Conservation (phyloP, 1,284 basidiomycete genomes). For the Ustanciosporium gigantosporum region DNA sequence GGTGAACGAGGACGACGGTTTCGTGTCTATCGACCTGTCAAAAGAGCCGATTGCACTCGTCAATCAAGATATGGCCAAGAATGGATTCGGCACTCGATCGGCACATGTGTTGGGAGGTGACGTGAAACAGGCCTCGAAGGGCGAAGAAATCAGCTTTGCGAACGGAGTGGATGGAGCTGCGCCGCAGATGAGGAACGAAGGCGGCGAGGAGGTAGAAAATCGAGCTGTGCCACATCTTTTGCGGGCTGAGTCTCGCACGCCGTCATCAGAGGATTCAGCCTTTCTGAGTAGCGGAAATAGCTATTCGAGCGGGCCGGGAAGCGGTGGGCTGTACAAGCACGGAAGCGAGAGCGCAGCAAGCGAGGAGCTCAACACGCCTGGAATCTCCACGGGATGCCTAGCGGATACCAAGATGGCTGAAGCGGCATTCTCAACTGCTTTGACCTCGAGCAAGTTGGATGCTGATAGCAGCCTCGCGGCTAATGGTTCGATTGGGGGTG, state of each 20-base stretch:
- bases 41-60: constrained; percentile 16
- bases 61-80: constrained; percentile 31
- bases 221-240: constrained; percentile 1
- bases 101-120: constrained; percentile 10
- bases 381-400: constrained; percentile 18
- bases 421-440: not conserved
- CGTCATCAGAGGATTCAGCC: constrained; percentile 29
- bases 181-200: not conserved
- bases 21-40: constrained; percentile 16
- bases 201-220: not conserved
- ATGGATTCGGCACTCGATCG: constrained; percentile 33
- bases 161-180: not conserved
- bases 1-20: too few relatives aligned
- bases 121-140: too few relatives aligned
- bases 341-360: constrained; percentile 37
- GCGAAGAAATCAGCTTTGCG: not conserved
- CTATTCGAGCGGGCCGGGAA: constrained; percentile 15
- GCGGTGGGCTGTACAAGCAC: constrained; percentile 29
- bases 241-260: constrained; percentile 30
- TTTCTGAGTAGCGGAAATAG: constrained; percentile 26
- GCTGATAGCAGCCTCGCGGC: too few relatives aligned
- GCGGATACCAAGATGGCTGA: not conserved
- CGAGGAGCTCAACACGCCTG: constrained; percentile 35
- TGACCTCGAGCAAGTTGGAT: too few relatives aligned
- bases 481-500: too few relatives aligned